A percentile compares a stretch with the other conserved stretches of the same genome.
These are phyloP conservation scores for Microbotryum intermedium DNA, from an alignment of 1,284 basidiomycete genomes.

Conservation along the genomic window DNA sequence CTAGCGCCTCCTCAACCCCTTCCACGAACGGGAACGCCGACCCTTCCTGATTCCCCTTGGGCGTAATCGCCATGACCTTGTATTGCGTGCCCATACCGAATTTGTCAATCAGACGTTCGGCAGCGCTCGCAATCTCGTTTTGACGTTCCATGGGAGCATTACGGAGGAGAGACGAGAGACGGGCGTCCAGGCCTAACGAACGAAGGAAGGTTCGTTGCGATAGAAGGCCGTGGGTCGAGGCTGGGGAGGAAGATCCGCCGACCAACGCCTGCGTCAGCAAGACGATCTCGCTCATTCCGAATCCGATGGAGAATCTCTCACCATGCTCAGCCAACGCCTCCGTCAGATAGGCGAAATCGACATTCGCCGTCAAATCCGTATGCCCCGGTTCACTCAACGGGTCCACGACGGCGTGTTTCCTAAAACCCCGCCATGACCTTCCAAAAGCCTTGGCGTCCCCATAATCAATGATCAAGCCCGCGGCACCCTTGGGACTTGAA, in stretches of 20 bases:
- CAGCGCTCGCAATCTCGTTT: slow-evolving; percentile 43
- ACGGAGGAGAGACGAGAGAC: slow-evolving; percentile 52
- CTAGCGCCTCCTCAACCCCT: background rate
- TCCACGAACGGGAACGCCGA: slow-evolving; percentile 11
- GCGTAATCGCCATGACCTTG: slow-evolving; percentile 44
- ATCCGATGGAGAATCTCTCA: slow-evolving; percentile 38
- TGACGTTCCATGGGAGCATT: slow-evolving; percentile 47
- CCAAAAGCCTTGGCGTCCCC: slow-evolving; percentile 65
- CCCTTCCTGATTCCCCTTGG: slow-evolving; percentile 3
- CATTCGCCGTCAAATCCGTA: slow-evolving; percentile 88
- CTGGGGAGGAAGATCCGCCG: slow-evolving; percentile 32
- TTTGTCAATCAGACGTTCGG: slow-evolving; percentile 47
- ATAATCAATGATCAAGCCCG: slow-evolving; percentile 83
- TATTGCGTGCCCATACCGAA: slow-evolving; percentile 52
- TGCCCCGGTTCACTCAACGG: slow-evolving; percentile 76
- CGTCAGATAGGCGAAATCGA: slow-evolving; percentile 82
- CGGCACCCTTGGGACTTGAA: slow-evolving; percentile 49
- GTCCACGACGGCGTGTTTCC: slow-evolving; percentile 74
- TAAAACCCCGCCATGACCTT: slow-evolving; percentile 71
- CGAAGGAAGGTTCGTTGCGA: slow-evolving; percentile 61
- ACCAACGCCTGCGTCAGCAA: background rate
- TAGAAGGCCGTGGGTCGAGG: slow-evolving; percentile 54
- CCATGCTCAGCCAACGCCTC: slow-evolving; percentile 63
- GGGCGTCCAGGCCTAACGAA: slow-evolving; percentile 57
- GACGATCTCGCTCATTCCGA: background rate